A percentile compares a stretch with the other conserved stretches of the same genome.
These are phyloP conservation scores for Didymella sp. DNA, from an alignment of 2,329 filamentous ascomycete genomes.

Conservation along the genomic window DNA sequence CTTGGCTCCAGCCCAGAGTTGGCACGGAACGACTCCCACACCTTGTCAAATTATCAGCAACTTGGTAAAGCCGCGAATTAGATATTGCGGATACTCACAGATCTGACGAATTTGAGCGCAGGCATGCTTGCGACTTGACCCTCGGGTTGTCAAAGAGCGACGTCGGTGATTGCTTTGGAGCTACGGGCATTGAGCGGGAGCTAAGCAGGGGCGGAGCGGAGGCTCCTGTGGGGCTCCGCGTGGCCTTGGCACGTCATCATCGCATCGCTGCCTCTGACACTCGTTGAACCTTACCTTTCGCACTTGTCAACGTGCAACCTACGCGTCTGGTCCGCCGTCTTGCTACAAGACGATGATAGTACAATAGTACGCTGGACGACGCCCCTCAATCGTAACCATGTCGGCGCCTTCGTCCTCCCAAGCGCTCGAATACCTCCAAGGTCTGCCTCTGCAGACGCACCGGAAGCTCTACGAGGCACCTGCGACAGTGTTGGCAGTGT, in stretches of 20 bases:
- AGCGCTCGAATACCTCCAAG: slow-evolving; percentile 89
- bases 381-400: slow-evolving; percentile 56
- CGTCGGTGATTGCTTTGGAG: slow-evolving; percentile 28
- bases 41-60: slow-evolving; percentile 59
- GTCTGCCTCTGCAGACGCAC: slow-evolving; percentile 87
- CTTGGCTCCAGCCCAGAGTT: slow-evolving; percentile 89
- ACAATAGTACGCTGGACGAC: slow-evolving; percentile 28
- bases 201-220: slow-evolving; percentile 32
- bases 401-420: slow-evolving; percentile 62
- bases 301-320: slow-evolving; percentile 18
- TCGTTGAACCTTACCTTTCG: slow-evolving; percentile 22
- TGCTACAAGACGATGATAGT: slow-evolving; percentile 41
- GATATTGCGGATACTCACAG: slow-evolving; percentile 57
- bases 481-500: slow-evolving; percentile 92
- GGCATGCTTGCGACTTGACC: slow-evolving; percentile 35
- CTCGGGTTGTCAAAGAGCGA: slow-evolving; percentile 27
- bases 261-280: slow-evolving; percentile 4
- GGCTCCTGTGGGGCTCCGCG: slow-evolving; percentile 22
- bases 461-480: slow-evolving; percentile 93
- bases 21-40: slow-evolving; percentile 82
- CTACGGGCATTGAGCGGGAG: slow-evolving; percentile 10
- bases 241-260: slow-evolving; percentile 34
- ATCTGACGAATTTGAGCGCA: slow-evolving; percentile 68
- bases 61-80: background rate
- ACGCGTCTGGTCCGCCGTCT: slow-evolving; percentile 24